phyloP scores from a whole-genome alignment of 805 yeast species.

The Kodamaea hsintzibuensis region DNA sequence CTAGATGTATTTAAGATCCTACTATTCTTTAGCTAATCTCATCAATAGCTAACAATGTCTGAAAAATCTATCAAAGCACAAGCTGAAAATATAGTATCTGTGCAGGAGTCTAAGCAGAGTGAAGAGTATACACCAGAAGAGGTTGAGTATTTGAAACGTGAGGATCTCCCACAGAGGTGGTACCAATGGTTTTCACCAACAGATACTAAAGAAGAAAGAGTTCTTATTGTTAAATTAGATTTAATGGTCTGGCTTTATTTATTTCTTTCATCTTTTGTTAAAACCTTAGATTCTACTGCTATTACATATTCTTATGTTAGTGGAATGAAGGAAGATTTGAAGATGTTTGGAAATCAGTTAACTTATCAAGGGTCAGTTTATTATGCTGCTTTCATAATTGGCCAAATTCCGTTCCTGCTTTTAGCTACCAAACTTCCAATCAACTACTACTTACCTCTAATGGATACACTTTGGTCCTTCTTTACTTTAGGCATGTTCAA shows the following conservation, averaged over 20 bases:
- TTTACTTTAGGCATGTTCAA: slow-evolving; percentile 21
- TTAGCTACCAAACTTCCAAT: slow-evolving; percentile 21
- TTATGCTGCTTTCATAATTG: slow-evolving; percentile 23
- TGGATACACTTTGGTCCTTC: slow-evolving; percentile 23
- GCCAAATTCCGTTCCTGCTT: slow-evolving; percentile 25
- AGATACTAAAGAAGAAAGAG: slow-evolving; percentile 27
- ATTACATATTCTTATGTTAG: slow-evolving; percentile 25
- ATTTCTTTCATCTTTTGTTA: slow-evolving; percentile 25
- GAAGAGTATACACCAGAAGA: slow-evolving; percentile 14
- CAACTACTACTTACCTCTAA: slow-evolving; percentile 20
- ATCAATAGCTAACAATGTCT: background rate
- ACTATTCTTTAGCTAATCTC: background rate
- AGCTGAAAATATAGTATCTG: background rate
- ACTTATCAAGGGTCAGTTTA: slow-evolving; percentile 22
- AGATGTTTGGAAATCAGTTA: slow-evolving; percentile 25
- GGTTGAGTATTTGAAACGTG: slow-evolving; percentile 10
- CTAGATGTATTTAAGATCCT: no score
- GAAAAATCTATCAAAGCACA: background rate
- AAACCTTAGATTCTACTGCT: slow-evolving; percentile 25
- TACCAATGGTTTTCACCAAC: slow-evolving; percentile 30
- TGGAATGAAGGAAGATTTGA: slow-evolving; percentile 21
- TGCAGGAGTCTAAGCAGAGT: background rate
- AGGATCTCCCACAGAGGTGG: slow-evolving; percentile 21
- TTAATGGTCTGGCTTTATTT: slow-evolving; percentile 24
- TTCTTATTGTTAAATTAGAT: slow-evolving; percentile 25